Base-by-base conservation (phyloP, 306 rosid genomes). In the Rubus parviflorus region DNA sequence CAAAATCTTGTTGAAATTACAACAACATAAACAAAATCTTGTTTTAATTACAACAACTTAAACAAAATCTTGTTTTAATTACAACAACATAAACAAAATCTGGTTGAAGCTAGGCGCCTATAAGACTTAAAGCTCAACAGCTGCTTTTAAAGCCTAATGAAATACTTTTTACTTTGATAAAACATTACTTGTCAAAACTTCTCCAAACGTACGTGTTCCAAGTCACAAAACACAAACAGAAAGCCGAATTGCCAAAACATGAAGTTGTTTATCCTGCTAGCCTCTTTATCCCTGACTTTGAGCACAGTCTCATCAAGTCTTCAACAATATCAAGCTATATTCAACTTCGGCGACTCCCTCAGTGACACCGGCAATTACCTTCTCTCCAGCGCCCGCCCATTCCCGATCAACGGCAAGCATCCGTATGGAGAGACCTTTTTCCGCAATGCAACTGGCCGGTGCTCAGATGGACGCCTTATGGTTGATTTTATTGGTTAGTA, bases 361-460 rank as follows among this genome's bases (percentile, higher is more conserved):
- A 89, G 97, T 75, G 97, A 77, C 35, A 30, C 35, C 35, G 35
- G 35, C 1, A 30, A 30, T 30, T 30, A 30, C 42, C 87, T 91
- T 68, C 84, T 72, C 38, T 86, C 91, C 1, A 89, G 92, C 13
- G 86, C 87, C 49, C 35, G 86, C 25, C 35, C 35, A 30, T 30
- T 30, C 35, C 35, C 35, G 35, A 85, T 83, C 47, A 87, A 86
- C 20, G 97, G 88, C 64, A 82, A 81, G 64, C 82, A 78, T 16
- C 97, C 97, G n/a, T 91, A 91, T 30, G 97, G 93, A 7, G 72
- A 77, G 70, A 91, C 92, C 84, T 91, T 87, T 79, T 91, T 91
- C 17, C 56, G 16, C 19, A 86, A 51, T n/a, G 79, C 93, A 25
- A 91, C 96, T 0, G 93, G 96, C 0, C 88, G 96, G 35, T 30